Percentiles rank a stretch among this genome's conserved stretches.
These are phyloP conservation scores for Aspergillus conjunctus DNA, from an alignment of 495 filamentous ascomycete genomes.

Conservation along the genomic window DNA sequence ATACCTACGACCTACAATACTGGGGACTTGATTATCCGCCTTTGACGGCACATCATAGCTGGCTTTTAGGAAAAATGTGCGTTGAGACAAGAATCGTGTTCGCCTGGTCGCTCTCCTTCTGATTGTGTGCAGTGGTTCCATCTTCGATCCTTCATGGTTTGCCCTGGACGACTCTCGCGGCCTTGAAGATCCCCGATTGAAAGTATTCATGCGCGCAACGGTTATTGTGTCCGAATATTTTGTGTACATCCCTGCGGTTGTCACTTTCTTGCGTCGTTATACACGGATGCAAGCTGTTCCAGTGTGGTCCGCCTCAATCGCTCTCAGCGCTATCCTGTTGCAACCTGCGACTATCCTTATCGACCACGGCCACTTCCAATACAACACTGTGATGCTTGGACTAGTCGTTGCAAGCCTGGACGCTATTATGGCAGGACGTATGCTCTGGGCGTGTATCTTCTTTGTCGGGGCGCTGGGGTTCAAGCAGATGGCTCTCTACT, in stretches of 20 bases:
- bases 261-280: slow-evolving; percentile 79
- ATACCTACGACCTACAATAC: slow-evolving; percentile 93
- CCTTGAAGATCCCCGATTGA: slow-evolving; percentile 73
- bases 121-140: slow-evolving; percentile 57
- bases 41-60: slow-evolving; percentile 96
- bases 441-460: slow-evolving; percentile 86
- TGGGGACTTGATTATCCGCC: slow-evolving; percentile 98
- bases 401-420: slow-evolving; percentile 83
- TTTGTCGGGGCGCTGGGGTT: slow-evolving; percentile 93
- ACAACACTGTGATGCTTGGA: slow-evolving; percentile 97
- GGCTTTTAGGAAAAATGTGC: slow-evolving; percentile 84
- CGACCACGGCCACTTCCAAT: slow-evolving; percentile 98
- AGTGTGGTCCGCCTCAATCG: slow-evolving; percentile 78
- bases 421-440: slow-evolving; percentile 79
- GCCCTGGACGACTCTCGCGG: slow-evolving; percentile 83
- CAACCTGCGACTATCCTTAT: slow-evolving; percentile 91
- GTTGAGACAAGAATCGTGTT: slow-evolving; percentile 4
- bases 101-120: slow-evolving; percentile 11
- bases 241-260: slow-evolving; percentile 79
- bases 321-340: slow-evolving; percentile 85
- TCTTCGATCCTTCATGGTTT: slow-evolving; percentile 85
- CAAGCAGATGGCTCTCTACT: slow-evolving; percentile 99
- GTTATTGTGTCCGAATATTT: slow-evolving; percentile 89
- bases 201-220: slow-evolving; percentile 93
- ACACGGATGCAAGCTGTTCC: slow-evolving; percentile 70